Evolutionary conservation across 495 filamentous ascomycete species (phyloP), one percentile per base, ranked within the genome.

Genomic region (Penicillium diatomitis): DNA sequence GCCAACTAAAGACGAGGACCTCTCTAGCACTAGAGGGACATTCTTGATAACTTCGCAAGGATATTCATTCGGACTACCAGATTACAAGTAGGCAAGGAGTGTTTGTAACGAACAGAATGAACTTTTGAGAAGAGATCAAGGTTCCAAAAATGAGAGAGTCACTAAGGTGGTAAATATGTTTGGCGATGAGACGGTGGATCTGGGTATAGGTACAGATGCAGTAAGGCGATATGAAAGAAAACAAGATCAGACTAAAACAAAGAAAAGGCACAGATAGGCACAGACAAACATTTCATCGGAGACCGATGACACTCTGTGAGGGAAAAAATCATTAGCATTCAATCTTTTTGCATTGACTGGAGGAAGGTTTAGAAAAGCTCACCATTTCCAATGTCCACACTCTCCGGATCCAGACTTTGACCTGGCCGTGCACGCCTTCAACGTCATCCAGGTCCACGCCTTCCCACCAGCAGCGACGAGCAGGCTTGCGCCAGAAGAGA

Each of bases 351-450:
- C 12, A 48, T 37, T 4, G 1, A n/a, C 9, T 27, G 27, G 20
- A 39, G 20, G 39, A 39, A 27, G 20, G 20, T 20, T 20, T 32
- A 20, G 2, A 6, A 27, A 10, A 29, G 10, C 77, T 62, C 68
- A 86, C 84, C 92, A 99, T 99, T 79, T 99, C 92, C 48, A 99
- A 74, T 50, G 92, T 99, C 92, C 92, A 99, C 50, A 99, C 92
- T 58, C 92, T 75, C 50, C 92, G 77, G 58, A 97, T 96, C 92
- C 92, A 99, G 51, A 97, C 88, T 67, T 97, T 99, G 59, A 99
- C 72, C 56, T 83, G 86, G 30, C 92, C 94, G 34, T 95, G 83
- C 10, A 96, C 80, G 8, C 92, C 92, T 42, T 96, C 94, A 9
- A 99, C 87, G 47, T 84, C 69, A 11, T 88, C 79, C 20, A 99